These are phyloP conservation scores for Saccharomycopsis capsularis DNA, from an alignment of 805 yeast genomes.

Conservation along the genomic window DNA sequence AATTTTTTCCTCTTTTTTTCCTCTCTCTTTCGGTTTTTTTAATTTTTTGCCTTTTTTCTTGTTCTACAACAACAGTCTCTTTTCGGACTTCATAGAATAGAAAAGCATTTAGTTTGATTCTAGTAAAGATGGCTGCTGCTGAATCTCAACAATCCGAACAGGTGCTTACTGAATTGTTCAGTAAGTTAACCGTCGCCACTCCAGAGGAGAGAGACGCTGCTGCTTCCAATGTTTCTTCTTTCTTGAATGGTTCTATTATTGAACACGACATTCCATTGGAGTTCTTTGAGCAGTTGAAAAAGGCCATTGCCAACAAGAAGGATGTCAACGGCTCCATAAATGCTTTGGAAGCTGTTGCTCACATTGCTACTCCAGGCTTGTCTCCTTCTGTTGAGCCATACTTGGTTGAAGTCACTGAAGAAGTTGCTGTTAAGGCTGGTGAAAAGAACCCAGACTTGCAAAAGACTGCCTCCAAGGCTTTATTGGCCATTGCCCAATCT, in stretches of 20 bases:
- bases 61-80: too few relatives aligned
- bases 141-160: slow-evolving; percentile 43
- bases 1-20: not conserved
- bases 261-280: slow-evolving; percentile 96
- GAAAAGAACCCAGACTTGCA: slow-evolving; percentile 79
- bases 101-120: not conserved
- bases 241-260: slow-evolving; percentile 93
- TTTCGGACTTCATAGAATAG: not conserved
- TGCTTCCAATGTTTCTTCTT: slow-evolving; percentile 83
- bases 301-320: slow-evolving; percentile 78
- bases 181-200: slow-evolving; percentile 84
- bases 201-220: slow-evolving; percentile 77
- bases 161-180: slow-evolving; percentile 89
- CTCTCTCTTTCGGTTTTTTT: not conserved
- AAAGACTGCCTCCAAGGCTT: slow-evolving; percentile 68
- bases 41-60: not conserved
- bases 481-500: slow-evolving; percentile 68
- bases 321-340: slow-evolving; percentile 53
- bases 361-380: slow-evolving; percentile 77
- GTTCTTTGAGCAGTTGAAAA: slow-evolving; percentile 72
- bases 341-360: slow-evolving; percentile 76
- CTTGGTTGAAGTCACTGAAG: slow-evolving; percentile 69
- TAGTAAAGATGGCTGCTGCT: slow-evolving; percentile 18
- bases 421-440: slow-evolving; percentile 74
- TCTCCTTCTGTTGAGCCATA: slow-evolving; percentile 95